phyloP scores from a whole-genome alignment of 441 rosid species.

The Gossypium armourianum region DNA sequence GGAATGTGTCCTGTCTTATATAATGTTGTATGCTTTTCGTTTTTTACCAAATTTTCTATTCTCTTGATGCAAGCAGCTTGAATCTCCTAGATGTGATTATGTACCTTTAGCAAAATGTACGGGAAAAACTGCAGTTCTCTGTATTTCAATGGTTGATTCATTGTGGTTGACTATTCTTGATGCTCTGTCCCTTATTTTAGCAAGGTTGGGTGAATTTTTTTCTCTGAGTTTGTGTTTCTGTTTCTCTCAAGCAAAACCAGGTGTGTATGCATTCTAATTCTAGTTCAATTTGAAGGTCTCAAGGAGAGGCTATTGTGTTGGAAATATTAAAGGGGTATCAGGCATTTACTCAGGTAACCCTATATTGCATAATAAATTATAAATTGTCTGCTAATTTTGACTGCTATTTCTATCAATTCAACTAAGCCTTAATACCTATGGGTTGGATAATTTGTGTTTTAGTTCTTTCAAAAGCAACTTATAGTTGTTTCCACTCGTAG shows the following conservation, averaged over 20 bases:
- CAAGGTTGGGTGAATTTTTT: slow-evolving; percentile 48
- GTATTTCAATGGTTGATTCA: slow-evolving; percentile 88
- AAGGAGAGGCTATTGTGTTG: slow-evolving; percentile 96
- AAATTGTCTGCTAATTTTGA: slow-evolving; percentile 15
- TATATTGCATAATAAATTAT: slow-evolving; percentile 1
- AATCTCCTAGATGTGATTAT: slow-evolving; percentile 74
- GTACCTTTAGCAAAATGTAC: slow-evolving; percentile 46
- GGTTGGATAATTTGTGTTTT: slow-evolving; percentile 15
- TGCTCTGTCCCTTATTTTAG: slow-evolving; percentile 74
- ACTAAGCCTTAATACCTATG: neutral
- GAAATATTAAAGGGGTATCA: slow-evolving; percentile 96
- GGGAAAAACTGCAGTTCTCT: slow-evolving; percentile 69
- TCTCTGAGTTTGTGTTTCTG: neutral
- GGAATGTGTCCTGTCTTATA: slow-evolving; percentile 18
- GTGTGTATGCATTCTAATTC: slow-evolving; percentile 23
- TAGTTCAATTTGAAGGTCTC: slow-evolving; percentile 60
- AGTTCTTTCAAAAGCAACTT: neutral
- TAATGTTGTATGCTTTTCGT: slow-evolving; percentile 14
- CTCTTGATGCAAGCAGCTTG: slow-evolving; percentile 51
- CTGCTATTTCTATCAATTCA: slow-evolving; percentile 10
- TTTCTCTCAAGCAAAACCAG: neutral
- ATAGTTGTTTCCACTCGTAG: slow-evolving; percentile 1
- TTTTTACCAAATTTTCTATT: slow-evolving; percentile 16
- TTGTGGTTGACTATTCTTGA: slow-evolving; percentile 96
- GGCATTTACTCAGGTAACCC: slow-evolving; percentile 93